Evolutionary conservation across 2,329 filamentous ascomycete species (phyloP), one percentile per base, ranked within the genome.

Genomic region (Dactylella cylindrospora): DNA sequence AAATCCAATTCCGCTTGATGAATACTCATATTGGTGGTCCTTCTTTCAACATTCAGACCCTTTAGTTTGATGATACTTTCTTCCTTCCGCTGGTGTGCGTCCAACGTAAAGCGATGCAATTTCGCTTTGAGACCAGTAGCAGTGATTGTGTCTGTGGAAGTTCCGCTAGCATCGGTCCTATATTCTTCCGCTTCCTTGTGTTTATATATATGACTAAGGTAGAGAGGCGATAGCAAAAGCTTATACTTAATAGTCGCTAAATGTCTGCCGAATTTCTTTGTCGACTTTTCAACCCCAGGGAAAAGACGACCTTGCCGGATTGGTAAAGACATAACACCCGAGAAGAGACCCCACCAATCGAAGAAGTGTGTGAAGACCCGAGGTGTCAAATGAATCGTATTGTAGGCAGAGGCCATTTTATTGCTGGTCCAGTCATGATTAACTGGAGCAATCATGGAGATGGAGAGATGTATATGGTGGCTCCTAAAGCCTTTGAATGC

Each of bases 191-290:
- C 83, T 70, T 98, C 93, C 72, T 96, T 96, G 76, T 98, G 93
- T 73, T 96, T 97, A 76, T 98, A 98, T 25, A 98, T 90, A 69
- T 98, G 93, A 68, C 90, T 94, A 65, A 98, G 81, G 72, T 95
- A 98, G 1, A 98, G 76, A 0, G 93, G 93, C 1, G 93, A 95
- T 12, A 98, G 77, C 2, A 97, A 79, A 17, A 98, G 76, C 65
- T 91, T 96, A 75, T 97, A 97, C 76, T 98, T 98, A 77, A 98
- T 90, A 6, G 94, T 98, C n/a, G 90, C 91, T 64, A 98, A 77
- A 73, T 98, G 94, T 43, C 93, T 83, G 10, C 91, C 91, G 72
- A 98, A 98, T 72, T 98, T 98, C 76, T 98, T 98, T 77, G 89
- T 96, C 38, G 89, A 93, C 77, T 95, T 96, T 68, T 96, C 93